Evolutionary conservation across 495 filamentous ascomycete species (phyloP), one percentile per base, ranked within the genome.

Genomic region (Polyplosphaeria fusca): DNA sequence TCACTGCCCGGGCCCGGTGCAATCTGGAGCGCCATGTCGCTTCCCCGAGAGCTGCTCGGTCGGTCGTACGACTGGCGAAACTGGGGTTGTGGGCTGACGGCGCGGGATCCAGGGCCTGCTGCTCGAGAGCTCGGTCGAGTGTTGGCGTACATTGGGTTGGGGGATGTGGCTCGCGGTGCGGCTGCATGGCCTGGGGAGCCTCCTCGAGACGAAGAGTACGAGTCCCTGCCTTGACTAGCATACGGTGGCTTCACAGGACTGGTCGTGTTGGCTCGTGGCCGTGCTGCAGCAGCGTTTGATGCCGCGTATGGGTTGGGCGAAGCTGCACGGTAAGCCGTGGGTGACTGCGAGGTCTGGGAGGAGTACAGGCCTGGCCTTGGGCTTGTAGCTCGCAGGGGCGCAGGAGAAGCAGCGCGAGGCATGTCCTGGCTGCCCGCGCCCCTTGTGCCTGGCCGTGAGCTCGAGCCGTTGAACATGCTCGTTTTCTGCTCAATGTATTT

Each of bases 401-500:
- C 59, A 9, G 71, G 70, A 38, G 69, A 72, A 1, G 63, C 47
- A 23, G 71, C 60, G 14, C 71, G 67, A 19, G 55, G 30, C 1
- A 52, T 30, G 32, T 67, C 61, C 40, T 69, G 64, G 20, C 23
- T 28, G 13, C 43, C 28, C 11, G 47, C 25, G 27, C 49, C 55
- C 38, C 64, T 52, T 26, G 63, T 61, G 0, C 46, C 20, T 22
- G 65, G 51, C 71, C 46, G 56, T 30, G 43, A 62, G 49, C n/a
- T 59, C 63, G 71, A 62, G 61, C 43, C 69, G 7, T 79, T 78
- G 64, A 95, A 89, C 81, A 96, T 85, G 62, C 80, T 86, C 48
- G 88, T 83, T 5, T 86, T 87, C 70, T 96, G 87, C 47, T 85
- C 83, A 40, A 87, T 82, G 67, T 93, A 96, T 65, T 87, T 87